Base-by-base conservation (phyloP, 2,329 filamentous ascomycete species). In the Trichoderma atroviride region DNA sequence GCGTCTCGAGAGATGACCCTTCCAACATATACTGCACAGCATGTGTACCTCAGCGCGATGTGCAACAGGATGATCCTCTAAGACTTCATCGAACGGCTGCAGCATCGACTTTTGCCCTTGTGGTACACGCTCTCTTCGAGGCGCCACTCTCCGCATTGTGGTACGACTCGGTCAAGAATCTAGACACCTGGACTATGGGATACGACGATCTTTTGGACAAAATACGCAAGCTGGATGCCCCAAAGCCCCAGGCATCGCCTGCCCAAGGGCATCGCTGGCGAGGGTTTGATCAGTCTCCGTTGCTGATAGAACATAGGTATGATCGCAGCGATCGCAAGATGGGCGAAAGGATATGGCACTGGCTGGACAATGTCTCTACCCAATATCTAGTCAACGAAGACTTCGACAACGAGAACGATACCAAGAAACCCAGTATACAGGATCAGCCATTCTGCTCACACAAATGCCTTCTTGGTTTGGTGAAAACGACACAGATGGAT, bases 41-140 rank as follows among this genome's bases (percentile, higher is more conserved):
- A 1, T 79, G 71, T 52, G 72, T 81, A 11, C 79, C 78, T 19
- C 77, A 74, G 60, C 72, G 76, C 7, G 79, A 82, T 40, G 76
- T 81, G 2, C 9, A 75, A 6, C 74, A 78, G 16, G 73, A 79
- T 14, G 74, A 81, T 68, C 73, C 79, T 31, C 74, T 69, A 13
- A 74, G 75, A 67, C 76, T 82, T 24, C 73, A 81, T 70, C 73
- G 72, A 24, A 83, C 79, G 0, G 79, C 81, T 27, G 76, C 79
- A 58, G 77, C 77, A 1, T 78, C 81, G 70, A 77, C 80, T 31
- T 80, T 82, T 61, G 77, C 79, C 55, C 81, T 83, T 35, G 69
- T 79, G 24, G 71, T 82, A 65, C 75, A 77, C 68, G 78, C 79
- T 37, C 71, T 81, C 57, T 71, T 70, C 60, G 70, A 73, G 7